phyloP scores from a whole-genome alignment of 2,329 filamentous ascomycete species.

The Aspergillus fumigatus region DNA sequence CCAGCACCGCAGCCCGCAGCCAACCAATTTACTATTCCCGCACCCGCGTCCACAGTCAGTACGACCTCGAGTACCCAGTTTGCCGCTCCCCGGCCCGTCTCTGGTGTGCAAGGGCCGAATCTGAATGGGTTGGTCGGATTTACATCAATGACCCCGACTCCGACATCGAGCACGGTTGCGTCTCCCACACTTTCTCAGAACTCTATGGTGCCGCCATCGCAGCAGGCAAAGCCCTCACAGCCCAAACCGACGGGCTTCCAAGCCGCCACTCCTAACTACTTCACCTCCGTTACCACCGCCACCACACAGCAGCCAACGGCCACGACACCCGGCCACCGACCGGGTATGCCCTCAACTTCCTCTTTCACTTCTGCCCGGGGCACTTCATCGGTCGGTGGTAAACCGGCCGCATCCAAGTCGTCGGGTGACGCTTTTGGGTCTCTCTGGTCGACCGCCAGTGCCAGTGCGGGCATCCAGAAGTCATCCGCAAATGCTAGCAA shows the following conservation, averaged over 20 bases:
- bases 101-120: constrained; percentile 74
- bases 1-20: constrained; percentile 40
- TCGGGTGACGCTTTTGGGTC: constrained; percentile 82
- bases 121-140: constrained; percentile 75
- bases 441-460: constrained; percentile 67
- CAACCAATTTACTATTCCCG: constrained; percentile 36
- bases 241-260: constrained; percentile 65
- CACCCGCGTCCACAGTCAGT: constrained; percentile 46
- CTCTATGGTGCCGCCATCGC: constrained; percentile 35
- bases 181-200: constrained; percentile 52
- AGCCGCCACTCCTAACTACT: constrained; percentile 85
- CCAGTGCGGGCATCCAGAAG: constrained; percentile 73
- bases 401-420: constrained; percentile 46
- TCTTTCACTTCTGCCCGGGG: constrained; percentile 36
- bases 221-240: constrained; percentile 38
- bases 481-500: constrained; percentile 54
- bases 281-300: constrained; percentile 65
- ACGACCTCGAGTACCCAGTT: constrained; percentile 60
- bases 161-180: constrained; percentile 49
- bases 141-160: constrained; percentile 74
- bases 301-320: constrained; percentile 27
- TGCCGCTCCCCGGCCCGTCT: constrained; percentile 77
- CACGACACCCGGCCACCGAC: constrained; percentile 22
- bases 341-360: constrained; percentile 33
- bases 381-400: constrained; percentile 42